Conservation (phyloP, 805 yeast genomes). For the Monosporozyma aerobia region DNA sequence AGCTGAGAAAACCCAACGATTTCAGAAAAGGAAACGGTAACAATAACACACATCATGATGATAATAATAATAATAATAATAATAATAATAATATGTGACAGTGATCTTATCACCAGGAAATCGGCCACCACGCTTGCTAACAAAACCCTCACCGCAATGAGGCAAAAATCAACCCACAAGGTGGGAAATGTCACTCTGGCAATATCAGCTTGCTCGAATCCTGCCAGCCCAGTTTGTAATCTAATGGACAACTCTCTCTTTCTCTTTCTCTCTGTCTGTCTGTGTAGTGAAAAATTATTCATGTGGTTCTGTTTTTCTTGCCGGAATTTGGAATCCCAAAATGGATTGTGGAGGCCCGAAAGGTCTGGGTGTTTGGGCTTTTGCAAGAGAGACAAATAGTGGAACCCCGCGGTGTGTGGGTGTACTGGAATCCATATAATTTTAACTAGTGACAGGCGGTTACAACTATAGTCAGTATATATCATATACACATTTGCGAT, state of each 20-base stretch:
- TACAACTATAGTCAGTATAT: no score
- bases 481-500: no score
- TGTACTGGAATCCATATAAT: no score
- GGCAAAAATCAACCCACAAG: not conserved
- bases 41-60: not conserved
- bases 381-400: not conserved
- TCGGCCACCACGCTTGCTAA: not conserved
- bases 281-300: not conserved
- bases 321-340: not conserved
- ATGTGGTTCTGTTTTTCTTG: not conserved
- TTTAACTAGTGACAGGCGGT: no score
- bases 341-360: not conserved
- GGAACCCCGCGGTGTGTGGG: not conserved
- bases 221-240: no score
- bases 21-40: not conserved
- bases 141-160: not conserved
- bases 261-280: not conserved
- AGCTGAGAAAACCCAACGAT: not conserved
- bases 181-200: not conserved
- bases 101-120: not conserved
- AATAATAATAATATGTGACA: no score
- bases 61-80: no score
- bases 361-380: not conserved
- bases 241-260: no score
- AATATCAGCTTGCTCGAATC: no score